phyloP scores from a whole-genome alignment of 2,329 filamentous ascomycete species.

The Nigrograna mackinnonii region DNA sequence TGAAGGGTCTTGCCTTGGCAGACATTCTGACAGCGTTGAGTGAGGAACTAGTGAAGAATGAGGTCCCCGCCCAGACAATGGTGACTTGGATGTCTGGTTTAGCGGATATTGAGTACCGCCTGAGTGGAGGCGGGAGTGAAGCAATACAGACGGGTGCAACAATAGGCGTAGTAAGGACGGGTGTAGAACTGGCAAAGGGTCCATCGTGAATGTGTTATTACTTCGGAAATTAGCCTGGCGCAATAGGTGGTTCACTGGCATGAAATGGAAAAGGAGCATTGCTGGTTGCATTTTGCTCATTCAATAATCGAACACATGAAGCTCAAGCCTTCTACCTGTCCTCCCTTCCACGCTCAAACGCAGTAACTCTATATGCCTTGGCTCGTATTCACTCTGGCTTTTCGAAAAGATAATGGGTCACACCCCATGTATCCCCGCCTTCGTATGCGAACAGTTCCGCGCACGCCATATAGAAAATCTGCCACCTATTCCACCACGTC shows the following conservation, averaged over 20 bases:
- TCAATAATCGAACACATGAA: too few relatives aligned
- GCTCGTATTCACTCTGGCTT: conserved; percentile 53
- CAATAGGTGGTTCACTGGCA: too few relatives aligned
- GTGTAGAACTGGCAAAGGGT: conserved; percentile 89
- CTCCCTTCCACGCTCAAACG: background rate
- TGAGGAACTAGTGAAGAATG: conserved; percentile 79
- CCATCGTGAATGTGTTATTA: too few relatives aligned
- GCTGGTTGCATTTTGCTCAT: too few relatives aligned
- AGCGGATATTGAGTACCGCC: conserved; percentile 88
- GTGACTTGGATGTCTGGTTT: conserved; percentile 90
- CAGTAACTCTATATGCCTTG: too few relatives aligned
- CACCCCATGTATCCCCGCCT: conserved; percentile 69
- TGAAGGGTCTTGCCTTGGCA: conserved; percentile 85
- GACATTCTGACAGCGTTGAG: conserved; percentile 88
- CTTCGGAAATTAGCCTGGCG: too few relatives aligned
- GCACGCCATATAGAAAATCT: conserved; percentile 74
- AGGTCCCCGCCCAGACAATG: conserved; percentile 84
- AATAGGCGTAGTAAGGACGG: conserved; percentile 84
- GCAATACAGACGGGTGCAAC: conserved; percentile 88
- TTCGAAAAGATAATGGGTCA: conserved; percentile 69
- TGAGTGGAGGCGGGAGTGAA: conserved; percentile 87
- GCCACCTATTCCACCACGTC: conserved; percentile 72
- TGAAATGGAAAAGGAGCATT: too few relatives aligned
- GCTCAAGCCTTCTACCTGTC: too few relatives aligned
- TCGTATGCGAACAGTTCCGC: conserved; percentile 70